phyloP scores from a whole-genome alignment of 1,284 basidiomycete species.

The Apiotrichum brassicae region DNA sequence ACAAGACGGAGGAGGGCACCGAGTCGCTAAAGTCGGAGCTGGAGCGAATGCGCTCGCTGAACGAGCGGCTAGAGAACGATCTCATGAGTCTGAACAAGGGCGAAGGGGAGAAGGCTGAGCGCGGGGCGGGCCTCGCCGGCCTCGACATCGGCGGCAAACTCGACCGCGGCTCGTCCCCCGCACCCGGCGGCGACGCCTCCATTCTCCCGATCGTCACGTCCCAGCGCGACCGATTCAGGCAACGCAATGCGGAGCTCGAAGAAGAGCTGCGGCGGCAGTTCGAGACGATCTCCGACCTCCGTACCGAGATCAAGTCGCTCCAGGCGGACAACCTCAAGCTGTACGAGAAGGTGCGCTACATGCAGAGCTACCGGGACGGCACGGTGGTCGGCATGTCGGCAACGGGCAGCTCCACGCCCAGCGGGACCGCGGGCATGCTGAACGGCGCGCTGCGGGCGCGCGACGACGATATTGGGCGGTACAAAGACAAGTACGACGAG shows the following conservation, averaged over 20 bases:
- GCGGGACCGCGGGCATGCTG: slow-evolving; percentile 21
- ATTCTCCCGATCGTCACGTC: slow-evolving; percentile 94
- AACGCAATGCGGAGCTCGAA: slow-evolving; percentile 92
- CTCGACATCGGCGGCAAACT: slow-evolving; percentile 59
- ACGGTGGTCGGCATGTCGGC: slow-evolving; percentile 14
- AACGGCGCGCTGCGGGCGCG: slow-evolving; percentile 36
- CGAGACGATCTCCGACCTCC: slow-evolving; percentile 82
- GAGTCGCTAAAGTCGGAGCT: slow-evolving; percentile 60
- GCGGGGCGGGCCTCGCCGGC: slow-evolving; percentile 54
- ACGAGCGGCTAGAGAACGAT: slow-evolving; percentile 87
- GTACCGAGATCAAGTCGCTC: slow-evolving; percentile 76
- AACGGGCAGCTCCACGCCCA: slow-evolving; percentile 13
- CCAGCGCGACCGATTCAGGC: slow-evolving; percentile 90
- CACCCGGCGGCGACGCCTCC: slow-evolving; percentile 69
- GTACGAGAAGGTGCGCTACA: slow-evolving; percentile 94
- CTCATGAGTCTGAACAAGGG: slow-evolving; percentile 65
- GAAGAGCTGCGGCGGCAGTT: slow-evolving; percentile 95
- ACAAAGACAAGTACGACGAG: slow-evolving; percentile 87
- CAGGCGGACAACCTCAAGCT: slow-evolving; percentile 90
- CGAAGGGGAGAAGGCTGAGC: slow-evolving; percentile 8
- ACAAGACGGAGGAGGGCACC: slow-evolving; percentile 57
- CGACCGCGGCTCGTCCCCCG: slow-evolving; percentile 48
- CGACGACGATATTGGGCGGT: slow-evolving; percentile 74
- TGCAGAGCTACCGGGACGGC: slow-evolving; percentile 85
- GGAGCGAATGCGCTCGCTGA: slow-evolving; percentile 67